Conservation (phyloP, 768 basidiomycete species). For the Leucocoprinus birnbaumii region DNA sequence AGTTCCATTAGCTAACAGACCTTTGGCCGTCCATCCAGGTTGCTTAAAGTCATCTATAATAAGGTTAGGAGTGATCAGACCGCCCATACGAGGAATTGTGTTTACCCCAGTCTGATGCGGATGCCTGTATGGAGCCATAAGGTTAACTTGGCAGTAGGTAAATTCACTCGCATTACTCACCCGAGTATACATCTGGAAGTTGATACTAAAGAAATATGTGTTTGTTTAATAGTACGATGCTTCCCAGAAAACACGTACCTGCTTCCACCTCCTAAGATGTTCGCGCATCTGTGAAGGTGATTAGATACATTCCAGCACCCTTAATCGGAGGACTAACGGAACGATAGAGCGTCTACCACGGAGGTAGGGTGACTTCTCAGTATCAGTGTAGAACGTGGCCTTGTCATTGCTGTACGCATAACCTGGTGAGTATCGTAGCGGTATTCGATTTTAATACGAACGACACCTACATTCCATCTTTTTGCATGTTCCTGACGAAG, state of each 20-base stretch:
- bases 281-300: slow-evolving; percentile 50
- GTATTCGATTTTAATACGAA: not conserved
- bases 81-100: not conserved
- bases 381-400: slow-evolving; percentile 70
- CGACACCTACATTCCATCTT: slow-evolving; percentile 55
- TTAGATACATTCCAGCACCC: not conserved
- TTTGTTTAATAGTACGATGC: not conserved
- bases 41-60: slow-evolving; percentile 67
- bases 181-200: slow-evolving; percentile 78
- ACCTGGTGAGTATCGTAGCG: not conserved
- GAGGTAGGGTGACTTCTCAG: slow-evolving; percentile 50
- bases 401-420: slow-evolving; percentile 58
- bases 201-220: slow-evolving; percentile 45
- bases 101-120: slow-evolving; percentile 69
- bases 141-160: too few species aligned
- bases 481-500: slow-evolving; percentile 70
- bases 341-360: slow-evolving; percentile 47
- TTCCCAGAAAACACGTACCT: slow-evolving; percentile 38
- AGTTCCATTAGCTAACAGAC: slow-evolving; percentile 23
- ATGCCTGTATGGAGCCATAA: slow-evolving; percentile 39
- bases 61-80: not conserved
- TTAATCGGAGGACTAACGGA: too few species aligned
- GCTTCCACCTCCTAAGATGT: slow-evolving; percentile 59
- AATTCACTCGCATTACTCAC: too few species aligned
- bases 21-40: slow-evolving; percentile 64